Evolutionary conservation across 169 alveolate genomes (phyloP), one percentile per base, ranked within the genome.

Genomic region (Plasmodium cynomolgi): DNA sequence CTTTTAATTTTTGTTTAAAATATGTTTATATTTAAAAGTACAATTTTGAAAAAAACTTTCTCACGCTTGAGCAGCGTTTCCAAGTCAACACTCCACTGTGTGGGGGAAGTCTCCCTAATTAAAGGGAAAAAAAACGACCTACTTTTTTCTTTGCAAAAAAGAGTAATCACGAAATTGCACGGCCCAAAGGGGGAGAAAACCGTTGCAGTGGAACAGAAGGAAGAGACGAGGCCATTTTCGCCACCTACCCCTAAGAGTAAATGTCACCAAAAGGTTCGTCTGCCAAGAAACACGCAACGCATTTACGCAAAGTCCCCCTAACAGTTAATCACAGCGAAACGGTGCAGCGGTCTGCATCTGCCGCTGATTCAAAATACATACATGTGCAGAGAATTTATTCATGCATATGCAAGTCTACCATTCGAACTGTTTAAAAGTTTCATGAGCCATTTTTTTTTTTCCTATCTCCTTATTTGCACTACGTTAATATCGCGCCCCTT

Each of bases 1-100:
- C 91, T 83, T 83, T 83, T 83, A 83, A 83, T 83, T 83, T 83
- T 83, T 83, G 79, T 44, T 58, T 56, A 54, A 41, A 83, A 83
- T 83, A 11, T 54, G 26, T 83, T 83, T 4, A 68, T 68, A 83
- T 83, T 31, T 44, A 83, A 31, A 54, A 29, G 15, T 58, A 15
- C 26, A 33, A 54, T 39, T 80, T 80, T 37, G 71, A 50, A 80
- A 80, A 37, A 37, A 37, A 23, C 56, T 41, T 31, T 20, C 58
- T 80, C 17, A 68, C 31, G 41, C 77, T 17, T 29, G 0, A 20
- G 20, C 37, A 23, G 15, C 37, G 41, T 83, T 58, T 84, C 75
- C 33, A 68, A 84, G 41, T n/a, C 29, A 68, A 41, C 54, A 11
- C 75, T 68, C 44, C 50, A 5, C 82, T 71, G n/a, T 58, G 47